Evolutionary conservation across 148 eudicot genomes (phyloP).

Genomic region (Heliamphora exappendiculata): DNA sequence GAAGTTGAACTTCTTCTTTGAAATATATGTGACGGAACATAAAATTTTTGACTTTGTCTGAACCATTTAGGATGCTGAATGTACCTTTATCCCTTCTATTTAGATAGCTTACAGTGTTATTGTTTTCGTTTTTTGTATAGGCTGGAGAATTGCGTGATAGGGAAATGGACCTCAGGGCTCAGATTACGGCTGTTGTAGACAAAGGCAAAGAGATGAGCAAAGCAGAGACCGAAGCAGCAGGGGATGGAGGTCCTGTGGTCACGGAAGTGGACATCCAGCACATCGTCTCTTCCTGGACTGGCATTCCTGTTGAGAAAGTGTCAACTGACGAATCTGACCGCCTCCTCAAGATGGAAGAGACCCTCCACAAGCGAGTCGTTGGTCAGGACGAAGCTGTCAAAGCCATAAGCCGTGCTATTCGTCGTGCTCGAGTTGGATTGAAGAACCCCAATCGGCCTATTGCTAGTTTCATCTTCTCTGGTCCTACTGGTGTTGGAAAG

Average conservation of each 20-base stretch:
- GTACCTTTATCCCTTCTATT: not conserved
- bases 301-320: constrained; percentile 37
- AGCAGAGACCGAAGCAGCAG: constrained; percentile 36
- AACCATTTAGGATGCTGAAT: not conserved
- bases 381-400: constrained; percentile 57
- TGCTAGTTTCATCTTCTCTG: constrained; percentile 49
- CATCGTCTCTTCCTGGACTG: constrained; percentile 37
- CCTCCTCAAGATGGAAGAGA: constrained; percentile 38
- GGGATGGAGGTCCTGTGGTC: constrained; percentile 24
- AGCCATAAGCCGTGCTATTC: constrained; percentile 47
- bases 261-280: constrained; percentile 38
- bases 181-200: constrained; percentile 26
- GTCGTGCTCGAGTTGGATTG: constrained; percentile 49
- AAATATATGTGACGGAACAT: not conserved
- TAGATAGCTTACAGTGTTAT: not conserved
- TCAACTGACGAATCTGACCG: constrained; percentile 36
- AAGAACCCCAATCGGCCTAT: constrained; percentile 40
- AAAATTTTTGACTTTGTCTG: not conserved
- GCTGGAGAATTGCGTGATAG: constrained; percentile 43
- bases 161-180: constrained; percentile 38
- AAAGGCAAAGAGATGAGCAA: constrained; percentile 40
- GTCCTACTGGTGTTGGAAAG: constrained; percentile 57
- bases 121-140: constrained; percentile 4
- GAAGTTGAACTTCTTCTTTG: not conserved
- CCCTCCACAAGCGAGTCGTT: constrained; percentile 33